These are phyloP conservation scores for Suillus spraguei DNA, from an alignment of 768 basidiomycete species.

Conservation along the genomic window DNA sequence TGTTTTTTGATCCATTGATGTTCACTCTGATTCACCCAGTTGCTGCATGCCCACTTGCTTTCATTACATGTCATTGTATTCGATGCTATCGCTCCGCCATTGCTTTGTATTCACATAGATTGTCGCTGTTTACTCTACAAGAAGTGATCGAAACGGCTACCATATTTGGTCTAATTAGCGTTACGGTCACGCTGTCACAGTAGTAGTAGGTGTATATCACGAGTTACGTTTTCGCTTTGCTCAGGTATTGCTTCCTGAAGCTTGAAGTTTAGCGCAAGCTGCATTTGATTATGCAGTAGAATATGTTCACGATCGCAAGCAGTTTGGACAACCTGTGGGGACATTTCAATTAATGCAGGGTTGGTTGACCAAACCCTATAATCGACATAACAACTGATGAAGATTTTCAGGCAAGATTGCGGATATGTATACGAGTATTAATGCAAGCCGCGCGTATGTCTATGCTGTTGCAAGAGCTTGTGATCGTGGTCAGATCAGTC, in stretches of 20 bases:
- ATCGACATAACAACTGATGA: slow-evolving; percentile 2
- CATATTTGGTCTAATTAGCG: no score
- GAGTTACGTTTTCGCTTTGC: neutral
- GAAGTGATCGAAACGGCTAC: no score
- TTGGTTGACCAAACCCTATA: slow-evolving; percentile 26
- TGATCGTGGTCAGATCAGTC: slow-evolving; percentile 76
- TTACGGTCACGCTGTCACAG: no score
- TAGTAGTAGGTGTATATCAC: no score
- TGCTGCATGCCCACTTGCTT: no score
- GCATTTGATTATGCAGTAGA: slow-evolving; percentile 88
- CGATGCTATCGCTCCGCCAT: no score
- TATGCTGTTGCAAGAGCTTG: slow-evolving; percentile 93
- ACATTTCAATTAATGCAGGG: slow-evolving; percentile 98
- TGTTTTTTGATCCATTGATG: no score
- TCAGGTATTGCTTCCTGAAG: slow-evolving; percentile 11
- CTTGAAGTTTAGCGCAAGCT: slow-evolving; percentile 93
- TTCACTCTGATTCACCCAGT: no score
- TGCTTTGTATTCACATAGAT: no score
- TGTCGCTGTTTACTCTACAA: no score
- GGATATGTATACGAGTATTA: slow-evolving; percentile 95
- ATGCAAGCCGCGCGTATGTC: slow-evolving; percentile 86
- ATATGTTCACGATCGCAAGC: slow-evolving; percentile 92
- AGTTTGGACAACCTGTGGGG: slow-evolving; percentile 86
- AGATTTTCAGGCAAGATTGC: slow-evolving; percentile 65
- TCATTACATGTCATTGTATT: no score